Base-by-base conservation (phyloP, 2,329 filamentous ascomycete species). In the Aspergillus eucalypticola region DNA sequence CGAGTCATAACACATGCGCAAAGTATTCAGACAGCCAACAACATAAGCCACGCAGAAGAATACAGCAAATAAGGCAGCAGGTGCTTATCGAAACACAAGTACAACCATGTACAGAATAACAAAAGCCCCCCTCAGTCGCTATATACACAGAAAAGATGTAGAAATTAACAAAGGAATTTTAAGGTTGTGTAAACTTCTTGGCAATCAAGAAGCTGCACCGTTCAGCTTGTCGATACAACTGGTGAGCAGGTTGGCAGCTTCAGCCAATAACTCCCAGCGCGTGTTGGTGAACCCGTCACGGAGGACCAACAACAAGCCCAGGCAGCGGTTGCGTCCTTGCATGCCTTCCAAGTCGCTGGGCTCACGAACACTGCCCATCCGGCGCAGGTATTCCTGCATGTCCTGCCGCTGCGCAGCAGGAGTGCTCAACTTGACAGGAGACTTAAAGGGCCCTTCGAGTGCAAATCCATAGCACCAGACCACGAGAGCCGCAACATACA, bases 401-500 rank as follows among this genome's bases (percentile, higher is more conserved):
- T 94, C 88, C 42, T 80, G 82, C 48, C 90, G 84, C 73, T 90
- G 88, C 63, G 91, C 88, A 13, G 87, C 84, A 52, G 83, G 82
- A 1, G 82, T 88, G 39, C 74, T 76, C 58, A 90, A 86, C 79
- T 67, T 77, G 82, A 54, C 56, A 78, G 68, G 2, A 73, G 73
- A 11, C 76, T 79, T 23, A 59, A 90, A 86, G 0, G 92, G 85
- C 0, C 95, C 95, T 67, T 98, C 95, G 19, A 96, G 81, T 0
- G 94, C 92, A 72, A 88, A 97, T 2, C 93, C 94, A 70, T 98
- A 99, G 61, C 88, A 92, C 95, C 95, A 99, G 1, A 98, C 90
- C 21, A 97, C 91, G 13, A 99, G 83, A 0, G 89, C 88, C 0
- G 95, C 91, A 72, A 96, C 96, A 76, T 97, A 99, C 54, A 98